phyloP scores from a whole-genome alignment of 2,329 filamentous ascomycete genomes.

The Fusarium humuli region DNA sequence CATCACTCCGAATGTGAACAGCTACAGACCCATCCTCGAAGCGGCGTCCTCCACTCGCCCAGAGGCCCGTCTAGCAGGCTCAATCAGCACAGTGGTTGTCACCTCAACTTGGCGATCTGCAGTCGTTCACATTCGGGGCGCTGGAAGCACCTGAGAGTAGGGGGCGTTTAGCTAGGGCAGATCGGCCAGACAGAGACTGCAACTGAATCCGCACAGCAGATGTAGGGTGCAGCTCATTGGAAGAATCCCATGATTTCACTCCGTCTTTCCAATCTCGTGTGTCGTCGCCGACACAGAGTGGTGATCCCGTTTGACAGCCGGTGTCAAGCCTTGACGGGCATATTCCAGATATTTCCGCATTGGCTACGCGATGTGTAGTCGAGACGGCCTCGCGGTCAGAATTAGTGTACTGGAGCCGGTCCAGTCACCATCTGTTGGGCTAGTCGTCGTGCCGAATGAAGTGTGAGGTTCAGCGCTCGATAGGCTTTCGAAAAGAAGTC shows the following conservation, averaged over 20 bases:
- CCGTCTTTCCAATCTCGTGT: slow-evolving; percentile 46
- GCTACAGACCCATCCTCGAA: slow-evolving; percentile 34
- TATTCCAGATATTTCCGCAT: slow-evolving; percentile 56
- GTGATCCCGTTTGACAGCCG: slow-evolving; percentile 58
- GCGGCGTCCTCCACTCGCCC: slow-evolving; percentile 37
- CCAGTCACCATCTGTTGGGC: slow-evolving; percentile 34
- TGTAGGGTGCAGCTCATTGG: slow-evolving; percentile 47
- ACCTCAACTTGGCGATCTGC: slow-evolving; percentile 36
- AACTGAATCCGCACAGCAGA: slow-evolving; percentile 51
- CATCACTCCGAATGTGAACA: slow-evolving; percentile 26
- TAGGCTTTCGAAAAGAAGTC: slow-evolving; percentile 47
- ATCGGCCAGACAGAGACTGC: slow-evolving; percentile 44
- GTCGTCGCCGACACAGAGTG: slow-evolving; percentile 33
- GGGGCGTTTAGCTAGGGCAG: slow-evolving; percentile 27
- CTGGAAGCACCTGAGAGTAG: neutral
- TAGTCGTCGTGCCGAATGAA: slow-evolving; percentile 49
- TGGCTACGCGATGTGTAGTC: slow-evolving; percentile 52
- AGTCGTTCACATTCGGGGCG: slow-evolving; percentile 20
- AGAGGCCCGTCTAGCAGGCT: slow-evolving; percentile 45
- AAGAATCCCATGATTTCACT: slow-evolving; percentile 46
- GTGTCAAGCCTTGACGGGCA: slow-evolving; percentile 54
- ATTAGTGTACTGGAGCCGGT: slow-evolving; percentile 47
- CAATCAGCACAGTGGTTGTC: slow-evolving; percentile 22
- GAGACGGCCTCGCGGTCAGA: slow-evolving; percentile 47
- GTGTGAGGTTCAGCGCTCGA: slow-evolving; percentile 42